phyloP scores from a whole-genome alignment of 2,329 filamentous ascomycete species.

The Pseudocercospora pini-densiflorae region DNA sequence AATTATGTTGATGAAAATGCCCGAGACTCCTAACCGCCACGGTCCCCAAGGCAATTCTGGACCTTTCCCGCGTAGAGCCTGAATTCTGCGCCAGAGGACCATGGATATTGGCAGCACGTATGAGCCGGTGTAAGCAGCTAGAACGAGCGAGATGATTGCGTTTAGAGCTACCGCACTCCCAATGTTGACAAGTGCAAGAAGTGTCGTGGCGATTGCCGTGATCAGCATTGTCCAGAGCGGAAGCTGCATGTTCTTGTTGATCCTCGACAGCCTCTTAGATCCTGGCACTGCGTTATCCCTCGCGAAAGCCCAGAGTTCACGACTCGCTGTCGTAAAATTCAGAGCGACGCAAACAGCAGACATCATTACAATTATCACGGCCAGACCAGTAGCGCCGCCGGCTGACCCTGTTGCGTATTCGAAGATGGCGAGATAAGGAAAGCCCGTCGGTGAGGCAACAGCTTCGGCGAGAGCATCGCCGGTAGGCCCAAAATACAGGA shows the following conservation, averaged over 20 bases:
- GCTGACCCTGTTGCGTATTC: conserved; percentile 6
- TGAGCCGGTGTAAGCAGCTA: conserved; percentile 6
- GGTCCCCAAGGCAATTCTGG: conserved; percentile 8
- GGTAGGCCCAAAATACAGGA: conserved; percentile 6
- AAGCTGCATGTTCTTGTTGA: neutral
- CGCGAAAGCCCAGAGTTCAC: conserved; percentile 8
- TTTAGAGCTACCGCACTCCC: conserved; percentile 10
- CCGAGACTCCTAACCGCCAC: conserved; percentile 5
- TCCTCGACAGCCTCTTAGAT: neutral
- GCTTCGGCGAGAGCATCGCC: conserved; percentile 2
- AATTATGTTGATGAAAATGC: conserved; percentile 7
- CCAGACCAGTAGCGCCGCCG: neutral
- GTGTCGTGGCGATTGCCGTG: neutral
- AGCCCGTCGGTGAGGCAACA: neutral
- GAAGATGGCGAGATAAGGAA: conserved; percentile 6
- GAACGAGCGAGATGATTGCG: conserved; percentile 10
- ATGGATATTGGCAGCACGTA: conserved; percentile 6
- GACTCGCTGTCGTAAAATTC: neutral
- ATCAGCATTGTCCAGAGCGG: conserved; percentile 3
- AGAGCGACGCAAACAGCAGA: neutral
- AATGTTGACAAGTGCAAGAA: conserved; percentile 13
- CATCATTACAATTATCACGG: neutral
- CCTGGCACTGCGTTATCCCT: conserved; percentile 4
- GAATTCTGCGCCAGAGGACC: conserved; percentile 7
- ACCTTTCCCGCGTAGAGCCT: conserved; percentile 4